Conservation (phyloP, 78 protist genomes). For the Creolimax fragrantissima region DNA sequence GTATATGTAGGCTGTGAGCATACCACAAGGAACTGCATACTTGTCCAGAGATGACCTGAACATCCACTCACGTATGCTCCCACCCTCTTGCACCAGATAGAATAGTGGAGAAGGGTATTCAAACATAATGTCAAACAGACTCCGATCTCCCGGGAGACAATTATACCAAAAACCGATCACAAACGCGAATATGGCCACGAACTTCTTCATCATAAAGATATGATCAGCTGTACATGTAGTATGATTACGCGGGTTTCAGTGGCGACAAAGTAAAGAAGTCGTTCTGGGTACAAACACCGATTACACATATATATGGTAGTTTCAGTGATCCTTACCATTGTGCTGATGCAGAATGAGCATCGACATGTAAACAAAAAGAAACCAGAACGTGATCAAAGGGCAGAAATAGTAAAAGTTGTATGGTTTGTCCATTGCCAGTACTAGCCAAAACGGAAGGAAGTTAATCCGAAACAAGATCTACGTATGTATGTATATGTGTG, state of each 20-base stretch:
- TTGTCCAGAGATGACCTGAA: slow-evolving; percentile 52
- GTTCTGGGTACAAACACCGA: neutral
- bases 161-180: neutral
- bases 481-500: neutral
- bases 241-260: neutral
- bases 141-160: neutral
- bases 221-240: neutral
- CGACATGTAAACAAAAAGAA: slow-evolving; percentile 1
- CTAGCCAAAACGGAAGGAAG: slow-evolving; percentile 19
- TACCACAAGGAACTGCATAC: slow-evolving; percentile 8
- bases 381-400: slow-evolving; percentile 41
- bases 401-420: slow-evolving; percentile 53
- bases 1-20: neutral
- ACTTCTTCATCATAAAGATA: neutral
- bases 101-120: neutral
- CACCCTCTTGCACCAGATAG: neutral
- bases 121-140: slow-evolving; percentile 3
- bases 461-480: slow-evolving; percentile 44
- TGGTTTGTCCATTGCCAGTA: slow-evolving; percentile 8
- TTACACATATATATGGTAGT: too few species aligned
- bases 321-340: neutral
- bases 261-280: neutral
- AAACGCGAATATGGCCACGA: neutral
- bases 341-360: neutral
- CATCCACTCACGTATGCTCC: slow-evolving; percentile 44